Evolutionary conservation across 768 basidiomycete genomes (phyloP), one percentile per base, ranked within the genome.

Genomic region (Russula abietina): DNA sequence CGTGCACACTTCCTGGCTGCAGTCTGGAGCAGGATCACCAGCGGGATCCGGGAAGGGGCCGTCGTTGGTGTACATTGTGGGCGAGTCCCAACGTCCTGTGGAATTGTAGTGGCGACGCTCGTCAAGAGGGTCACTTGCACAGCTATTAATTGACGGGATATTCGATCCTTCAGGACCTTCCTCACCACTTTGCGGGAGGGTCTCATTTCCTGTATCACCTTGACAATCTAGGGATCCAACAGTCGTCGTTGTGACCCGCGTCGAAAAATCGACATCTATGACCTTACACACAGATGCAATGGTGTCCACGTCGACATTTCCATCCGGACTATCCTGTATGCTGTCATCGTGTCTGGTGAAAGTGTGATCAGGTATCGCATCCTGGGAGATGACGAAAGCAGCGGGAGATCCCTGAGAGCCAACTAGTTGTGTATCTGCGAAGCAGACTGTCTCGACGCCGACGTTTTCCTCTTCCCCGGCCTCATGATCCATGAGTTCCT

Each of bases 1-100:
- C n/a, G 12, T 51, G 58, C 58, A 41, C 58, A 59, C 58, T 51
- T 59, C 58, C 58, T 59, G 58, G 58, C 58, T 59, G 58, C 58
- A 59, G 49, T 59, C 26, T 26, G 38, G 58, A 59, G 58, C 58
- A 52, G 58, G 58, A 14, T 32, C 50, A 19, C 50, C 41, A 33
- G 39, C 19, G 5, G 50, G 43, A 46, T 57, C 55, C 22, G 30
- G 1, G 55, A 46, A 14, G 7, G 55, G 55, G 55, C 30, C 32
- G 8, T 45, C 43, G n/a, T 33, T 28, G 3, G 5, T 16, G 7
- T 56, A 4, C n/a, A n/a, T 46, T 46, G 45, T 22, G n/a, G 45
- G 11, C 33, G 55, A 30, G 41, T 24, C 24, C 41, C 55, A 33
- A 46, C 43, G 55, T 32, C n/a, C 41, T 10, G 19, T 7, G n/a